Percentiles rank a stretch among this genome's conserved stretches.
phyloP scores from a whole-genome alignment of 345 rosid genomes.

The Triadica sebifera region DNA sequence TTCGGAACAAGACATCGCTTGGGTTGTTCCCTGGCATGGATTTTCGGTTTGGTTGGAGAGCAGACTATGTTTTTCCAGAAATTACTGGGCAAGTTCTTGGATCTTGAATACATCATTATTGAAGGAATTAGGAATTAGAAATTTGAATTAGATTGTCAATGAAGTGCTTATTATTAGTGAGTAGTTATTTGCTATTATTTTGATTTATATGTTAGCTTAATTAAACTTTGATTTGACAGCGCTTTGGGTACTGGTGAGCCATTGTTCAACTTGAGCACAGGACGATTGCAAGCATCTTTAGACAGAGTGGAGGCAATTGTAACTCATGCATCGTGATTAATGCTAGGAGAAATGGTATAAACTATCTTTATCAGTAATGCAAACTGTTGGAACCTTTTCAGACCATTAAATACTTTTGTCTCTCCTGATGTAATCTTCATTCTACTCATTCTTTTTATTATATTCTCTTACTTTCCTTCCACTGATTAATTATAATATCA shows the following conservation, averaged over 20 bases:
- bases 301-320: constrained; percentile 82
- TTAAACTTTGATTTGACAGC: constrained; percentile 45
- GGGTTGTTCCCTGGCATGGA: constrained; percentile 79
- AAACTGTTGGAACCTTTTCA: not conserved
- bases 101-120: constrained; percentile 2
- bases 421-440: not conserved
- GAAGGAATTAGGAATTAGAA: constrained; percentile 11
- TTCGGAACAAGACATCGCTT: constrained; percentile 74
- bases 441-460: not conserved
- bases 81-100: constrained; percentile 63
- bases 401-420: not conserved
- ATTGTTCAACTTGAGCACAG: constrained; percentile 79
- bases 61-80: constrained; percentile 87
- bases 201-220: not conserved
- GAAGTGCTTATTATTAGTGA: not conserved
- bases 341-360: not conserved
- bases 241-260: constrained; percentile 75
- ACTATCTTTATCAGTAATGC: not conserved
- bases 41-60: constrained; percentile 88
- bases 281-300: constrained; percentile 74
- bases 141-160: not conserved
- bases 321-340: constrained; percentile 39
- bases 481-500: not conserved
- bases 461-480: not conserved
- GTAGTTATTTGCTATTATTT: not conserved